phyloP scores from a whole-genome alignment of 208 protist species.

The Dictyostelium gargantuum region DNA sequence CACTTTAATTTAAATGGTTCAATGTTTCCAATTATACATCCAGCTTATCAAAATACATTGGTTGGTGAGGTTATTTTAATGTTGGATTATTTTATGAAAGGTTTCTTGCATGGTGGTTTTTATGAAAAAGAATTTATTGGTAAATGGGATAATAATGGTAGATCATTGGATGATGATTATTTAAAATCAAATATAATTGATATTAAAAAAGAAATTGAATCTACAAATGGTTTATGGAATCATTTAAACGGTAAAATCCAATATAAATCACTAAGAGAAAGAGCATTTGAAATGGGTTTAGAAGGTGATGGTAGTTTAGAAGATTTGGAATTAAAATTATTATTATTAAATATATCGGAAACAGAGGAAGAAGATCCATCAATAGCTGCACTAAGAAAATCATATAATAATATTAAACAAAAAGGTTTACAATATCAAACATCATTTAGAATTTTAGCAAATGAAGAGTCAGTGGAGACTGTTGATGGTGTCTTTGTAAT shows the following conservation, averaged over 20 bases:
- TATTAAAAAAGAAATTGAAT: constrained; percentile 4
- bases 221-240: not conserved
- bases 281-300: constrained; percentile 21
- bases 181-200: not conserved
- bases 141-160: not conserved
- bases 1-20: constrained; percentile 39
- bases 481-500: constrained; percentile 2
- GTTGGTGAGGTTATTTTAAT: constrained; percentile 22
- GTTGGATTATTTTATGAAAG: constrained; percentile 57
- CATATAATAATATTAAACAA: not conserved
- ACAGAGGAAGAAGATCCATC: not conserved
- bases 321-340: not conserved
- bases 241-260: not conserved
- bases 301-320: not conserved
- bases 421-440: constrained; percentile 18
- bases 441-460: constrained; percentile 25
- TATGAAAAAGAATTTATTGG: not conserved
- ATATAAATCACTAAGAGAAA: constrained; percentile 29
- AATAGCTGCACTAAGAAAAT: not conserved
- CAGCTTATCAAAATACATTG: constrained; percentile 23
- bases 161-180: not conserved
- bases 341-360: too few species aligned
- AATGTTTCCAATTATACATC: constrained; percentile 40
- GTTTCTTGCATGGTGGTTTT: constrained; percentile 61
- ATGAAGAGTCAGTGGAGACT: not conserved